Evolutionary conservation across 805 yeast genomes (phyloP), one percentile per base, ranked within the genome.

Genomic region (Komagataella kurtzmanii): DNA sequence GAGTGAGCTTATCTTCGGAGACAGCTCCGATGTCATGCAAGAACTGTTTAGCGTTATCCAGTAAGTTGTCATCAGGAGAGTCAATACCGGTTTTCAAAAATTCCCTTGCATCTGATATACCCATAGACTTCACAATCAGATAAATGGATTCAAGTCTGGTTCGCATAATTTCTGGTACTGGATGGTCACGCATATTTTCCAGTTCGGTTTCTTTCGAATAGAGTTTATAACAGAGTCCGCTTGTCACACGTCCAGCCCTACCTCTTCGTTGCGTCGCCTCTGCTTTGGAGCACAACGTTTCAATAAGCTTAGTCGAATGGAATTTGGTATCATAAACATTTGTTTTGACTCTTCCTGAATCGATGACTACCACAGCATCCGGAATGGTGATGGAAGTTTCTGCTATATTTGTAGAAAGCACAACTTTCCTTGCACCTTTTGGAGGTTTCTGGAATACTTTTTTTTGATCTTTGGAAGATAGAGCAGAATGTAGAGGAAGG

Each of bases 321-420:
- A 80, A 71, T 44, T 69, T 72, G 0, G 88, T 59, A 61, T 88
- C 90, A 61, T 81, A 91, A 24, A 78, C 75, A 59, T 87, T 77
- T 14, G 82, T 81, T 59, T 91, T 91, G 5, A 87, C 90, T 50
- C 88, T 71, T 1, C 99, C 99, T 1, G 86, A 70, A 61, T 91
- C 98, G 46, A 91, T 76, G 1, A 91, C 97, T 0, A 81, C 95
- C 8, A 89, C 96, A 65, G 91, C 87, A 65, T 91, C 99, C 14
- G 96, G 88, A 52, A 91, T 91, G 1, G 99, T 91, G 56, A 91
- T 89, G 14, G 99, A 91, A 0, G 99, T 91, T 67, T 91, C 99
- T 0, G 99, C 99, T 54, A 91, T 87, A 62, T 91, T 90, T 0
- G 99, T 91, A 1, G 96, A 79, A 0, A 85, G 91, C 10, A 91